These are phyloP conservation scores for Nicotiana tabacum DNA, from an alignment of 257 asterid genomes.

Conservation along the genomic window DNA sequence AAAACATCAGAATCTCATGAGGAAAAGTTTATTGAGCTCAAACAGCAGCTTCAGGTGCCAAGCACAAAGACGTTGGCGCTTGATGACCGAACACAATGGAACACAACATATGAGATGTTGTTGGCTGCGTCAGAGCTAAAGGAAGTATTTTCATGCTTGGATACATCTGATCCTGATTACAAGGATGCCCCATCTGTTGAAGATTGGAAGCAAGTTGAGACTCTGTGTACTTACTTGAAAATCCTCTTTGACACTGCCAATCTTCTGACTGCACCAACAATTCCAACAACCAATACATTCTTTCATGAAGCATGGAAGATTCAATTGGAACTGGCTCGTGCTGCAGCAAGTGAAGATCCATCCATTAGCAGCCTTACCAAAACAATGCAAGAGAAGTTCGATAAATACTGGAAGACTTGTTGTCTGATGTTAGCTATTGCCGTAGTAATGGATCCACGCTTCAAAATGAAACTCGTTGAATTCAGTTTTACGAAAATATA, in stretches of 20 bases:
- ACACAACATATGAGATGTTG: slow-evolving; percentile 89
- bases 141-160: slow-evolving; percentile 87
- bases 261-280: slow-evolving; percentile 44
- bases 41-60: slow-evolving; percentile 87
- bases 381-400: slow-evolving; percentile 72
- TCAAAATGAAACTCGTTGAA: slow-evolving; percentile 90
- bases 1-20: slow-evolving; percentile 77
- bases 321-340: slow-evolving; percentile 77
- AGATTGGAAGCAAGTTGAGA: slow-evolving; percentile 82
- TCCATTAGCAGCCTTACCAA: slow-evolving; percentile 51
- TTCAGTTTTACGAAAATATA: slow-evolving; percentile 81
- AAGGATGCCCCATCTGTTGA: slow-evolving; percentile 49
- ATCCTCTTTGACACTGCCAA: slow-evolving; percentile 76
- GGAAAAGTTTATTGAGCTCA: slow-evolving; percentile 79
- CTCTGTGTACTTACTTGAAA: slow-evolving; percentile 52
- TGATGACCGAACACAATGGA: slow-evolving; percentile 81
- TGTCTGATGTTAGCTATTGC: slow-evolving; percentile 79
- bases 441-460: slow-evolving; percentile 94
- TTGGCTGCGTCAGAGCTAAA: slow-evolving; percentile 71
- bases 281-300: slow-evolving; percentile 71
- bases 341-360: slow-evolving; percentile 58
- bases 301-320: slow-evolving; percentile 98
- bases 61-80: slow-evolving; percentile 61
- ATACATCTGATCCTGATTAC: slow-evolving; percentile 72
- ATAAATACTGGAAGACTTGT: slow-evolving; percentile 75